Conservation (phyloP, 2,329 filamentous ascomycete species). For the Dactylellina haptotyla region DNA sequence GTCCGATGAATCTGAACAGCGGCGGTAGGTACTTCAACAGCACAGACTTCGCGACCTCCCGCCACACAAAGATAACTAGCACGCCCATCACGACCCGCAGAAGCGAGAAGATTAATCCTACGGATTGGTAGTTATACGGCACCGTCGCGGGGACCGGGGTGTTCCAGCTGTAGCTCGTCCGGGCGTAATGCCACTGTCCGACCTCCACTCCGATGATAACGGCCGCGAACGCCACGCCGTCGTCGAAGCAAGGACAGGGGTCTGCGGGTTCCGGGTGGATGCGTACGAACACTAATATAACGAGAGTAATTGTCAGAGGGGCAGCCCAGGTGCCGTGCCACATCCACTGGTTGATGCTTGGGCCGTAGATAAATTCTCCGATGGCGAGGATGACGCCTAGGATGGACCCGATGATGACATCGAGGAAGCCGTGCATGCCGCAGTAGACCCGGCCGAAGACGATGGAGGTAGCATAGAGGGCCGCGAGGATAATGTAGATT, state of each 20-base stretch:
- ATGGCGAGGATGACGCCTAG: slow-evolving; percentile 75
- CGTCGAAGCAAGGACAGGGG: slow-evolving; percentile 96
- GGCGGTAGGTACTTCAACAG: slow-evolving; percentile 82
- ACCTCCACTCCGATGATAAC: slow-evolving; percentile 86
- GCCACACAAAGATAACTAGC: slow-evolving; percentile 85
- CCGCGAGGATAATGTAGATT: slow-evolving; percentile 74
- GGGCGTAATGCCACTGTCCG: slow-evolving; percentile 83
- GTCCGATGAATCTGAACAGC: slow-evolving; percentile 85
- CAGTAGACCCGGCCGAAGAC: slow-evolving; percentile 92
- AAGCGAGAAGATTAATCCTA: slow-evolving; percentile 73
- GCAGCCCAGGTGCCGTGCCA: slow-evolving; percentile 56
- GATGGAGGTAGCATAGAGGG: slow-evolving; percentile 89
- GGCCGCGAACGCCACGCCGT: slow-evolving; percentile 91
- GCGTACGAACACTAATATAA: slow-evolving; percentile 70
- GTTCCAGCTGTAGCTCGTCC: slow-evolving; percentile 67
- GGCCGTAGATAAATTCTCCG: slow-evolving; percentile 68
- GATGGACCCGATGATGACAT: slow-evolving; percentile 82
- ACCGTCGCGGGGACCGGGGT: slow-evolving; percentile 69
- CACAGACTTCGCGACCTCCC: slow-evolving; percentile 85
- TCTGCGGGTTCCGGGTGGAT: slow-evolving; percentile 96
- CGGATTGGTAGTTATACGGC: slow-evolving; percentile 72
- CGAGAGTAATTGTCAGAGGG: slow-evolving; percentile 46
- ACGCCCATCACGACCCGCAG: slow-evolving; percentile 75
- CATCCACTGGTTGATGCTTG: slow-evolving; percentile 58
- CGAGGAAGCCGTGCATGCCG: slow-evolving; percentile 97